These are phyloP conservation scores for Agarophyton chilense DNA, from an alignment of 23 red algal genomes.

Conservation along the genomic window DNA sequence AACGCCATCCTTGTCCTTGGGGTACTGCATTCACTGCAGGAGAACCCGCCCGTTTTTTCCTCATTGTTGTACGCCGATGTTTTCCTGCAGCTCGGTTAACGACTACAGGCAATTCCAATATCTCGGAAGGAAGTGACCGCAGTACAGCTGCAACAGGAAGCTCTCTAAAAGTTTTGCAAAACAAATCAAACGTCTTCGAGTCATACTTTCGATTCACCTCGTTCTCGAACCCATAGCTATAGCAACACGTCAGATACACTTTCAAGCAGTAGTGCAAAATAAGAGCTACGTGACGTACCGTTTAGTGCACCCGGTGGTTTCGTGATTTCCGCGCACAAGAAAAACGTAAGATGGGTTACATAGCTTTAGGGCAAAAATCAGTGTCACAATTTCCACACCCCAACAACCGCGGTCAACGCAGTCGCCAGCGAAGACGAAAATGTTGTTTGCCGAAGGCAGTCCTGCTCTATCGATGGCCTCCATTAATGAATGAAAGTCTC, in stretches of 20 bases:
- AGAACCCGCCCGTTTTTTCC: background rate
- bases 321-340: constrained; percentile 90
- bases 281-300: constrained; percentile 15
- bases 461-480: constrained; percentile 47
- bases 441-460: constrained; percentile 44
- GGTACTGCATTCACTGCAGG: background rate
- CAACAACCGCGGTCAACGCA: constrained; percentile 81
- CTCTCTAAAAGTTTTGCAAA: constrained; percentile 53
- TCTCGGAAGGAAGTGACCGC: background rate
- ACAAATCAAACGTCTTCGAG: background rate
- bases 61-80: background rate
- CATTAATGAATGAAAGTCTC: constrained; percentile 69
- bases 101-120: too few relatives aligned
- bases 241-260: background rate
- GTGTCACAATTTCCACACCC: constrained; percentile 66
- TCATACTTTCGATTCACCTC: constrained; percentile 66
- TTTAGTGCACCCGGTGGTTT: constrained; percentile 60
- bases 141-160: constrained; percentile 64
- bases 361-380: constrained; percentile 74
- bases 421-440: constrained; percentile 78
- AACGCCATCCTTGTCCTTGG: constrained; percentile 15
- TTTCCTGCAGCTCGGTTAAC: background rate
- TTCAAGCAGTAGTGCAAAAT: background rate
- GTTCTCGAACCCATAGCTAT: constrained; percentile 56
- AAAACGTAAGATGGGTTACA: constrained; percentile 24